Base-by-base conservation (phyloP, 257 asterid species). In the Vinca minor region DNA sequence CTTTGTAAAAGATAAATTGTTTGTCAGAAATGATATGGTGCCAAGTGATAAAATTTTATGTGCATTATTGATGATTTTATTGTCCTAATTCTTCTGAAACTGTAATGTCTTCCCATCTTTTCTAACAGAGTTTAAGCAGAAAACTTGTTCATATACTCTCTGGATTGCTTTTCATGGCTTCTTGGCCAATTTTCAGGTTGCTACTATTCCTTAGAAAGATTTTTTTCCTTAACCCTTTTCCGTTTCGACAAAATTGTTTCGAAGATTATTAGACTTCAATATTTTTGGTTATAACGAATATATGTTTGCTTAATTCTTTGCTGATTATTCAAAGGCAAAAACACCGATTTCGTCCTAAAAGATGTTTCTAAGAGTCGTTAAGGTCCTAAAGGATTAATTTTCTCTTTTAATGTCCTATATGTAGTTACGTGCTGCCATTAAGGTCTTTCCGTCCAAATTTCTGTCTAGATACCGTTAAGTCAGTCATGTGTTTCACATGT, bases 171-270 rank as follows among this genome's bases (percentile, higher is more conserved):
- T 92, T 89, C 65, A 71, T 89, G 77, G 96, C 94, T 64, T 87
- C 94, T 41, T 92, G 98, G 98, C 96, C 96, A 39, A 79, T 92
- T 50, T 92, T 87, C 89, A 92, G 98, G 98, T 92, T 73, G 57
- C 56, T 49, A 6, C 59, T 70, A 47, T 73, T 41, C 58, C 62
- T 47, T 25, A 17, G 53, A 39, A 59, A 48, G 64, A 56, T 48
- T 4, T 15, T 2, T 11, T 15, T 15, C 5, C 7, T 12, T 12
- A 34, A 34, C 7, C 10, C 28, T 21, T 20, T 45, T 68, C 58
- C 46, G n/a, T 18, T 67, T 48, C 21, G 20, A 29, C 20, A n/a
- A 44, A 14, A 44, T 32, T 39, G 3, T 5, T 29, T 15, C 8
- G 29, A 28, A 14, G 23, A 55, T 55, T 1, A 29, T 29, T 54